Conservation (phyloP, 2,329 filamentous ascomycete genomes). For the Xylaria sp. region DNA sequence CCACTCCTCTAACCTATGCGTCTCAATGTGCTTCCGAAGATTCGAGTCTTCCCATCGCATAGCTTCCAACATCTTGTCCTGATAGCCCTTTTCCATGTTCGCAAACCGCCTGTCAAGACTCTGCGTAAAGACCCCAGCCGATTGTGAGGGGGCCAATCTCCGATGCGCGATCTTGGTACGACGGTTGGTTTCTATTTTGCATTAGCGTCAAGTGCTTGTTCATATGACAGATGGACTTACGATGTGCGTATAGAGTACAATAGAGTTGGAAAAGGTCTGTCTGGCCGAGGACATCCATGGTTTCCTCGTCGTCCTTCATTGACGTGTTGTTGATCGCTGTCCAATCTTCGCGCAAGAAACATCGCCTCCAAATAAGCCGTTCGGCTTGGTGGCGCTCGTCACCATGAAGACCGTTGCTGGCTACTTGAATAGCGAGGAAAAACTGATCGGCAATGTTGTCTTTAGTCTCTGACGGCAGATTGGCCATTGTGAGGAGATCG, state of each 20-base stretch:
- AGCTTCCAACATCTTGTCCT: slow-evolving; percentile 71
- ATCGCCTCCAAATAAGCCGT: slow-evolving; percentile 81
- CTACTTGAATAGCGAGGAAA: slow-evolving; percentile 71
- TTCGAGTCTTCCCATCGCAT: slow-evolving; percentile 74
- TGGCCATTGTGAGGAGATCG: slow-evolving; percentile 79
- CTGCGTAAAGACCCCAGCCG: slow-evolving; percentile 65
- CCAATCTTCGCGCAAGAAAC: slow-evolving; percentile 87
- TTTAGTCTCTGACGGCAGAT: slow-evolving; percentile 48
- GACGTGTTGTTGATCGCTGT: slow-evolving; percentile 76
- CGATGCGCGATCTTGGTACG: slow-evolving; percentile 50
- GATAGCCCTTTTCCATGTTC: slow-evolving; percentile 65
- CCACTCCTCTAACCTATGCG: slow-evolving; percentile 75
- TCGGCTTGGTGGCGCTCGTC: slow-evolving; percentile 64
- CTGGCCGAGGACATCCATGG: slow-evolving; percentile 64
- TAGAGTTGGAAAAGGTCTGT: slow-evolving; percentile 75
- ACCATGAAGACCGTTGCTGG: slow-evolving; percentile 58
- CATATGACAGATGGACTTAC: slow-evolving; percentile 56
- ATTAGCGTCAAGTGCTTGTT: slow-evolving; percentile 4
- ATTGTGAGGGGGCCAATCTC: slow-evolving; percentile 58
- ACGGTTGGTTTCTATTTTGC: slow-evolving; percentile 46
- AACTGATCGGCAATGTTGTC: slow-evolving; percentile 73
- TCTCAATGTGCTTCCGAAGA: slow-evolving; percentile 68
- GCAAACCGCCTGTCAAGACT: slow-evolving; percentile 65
- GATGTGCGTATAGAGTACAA: slow-evolving; percentile 65
- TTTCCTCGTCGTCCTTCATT: slow-evolving; percentile 71